Evolutionary conservation across 2,329 filamentous ascomycete species (phyloP).

Genomic region (Cladosporium sp.): DNA sequence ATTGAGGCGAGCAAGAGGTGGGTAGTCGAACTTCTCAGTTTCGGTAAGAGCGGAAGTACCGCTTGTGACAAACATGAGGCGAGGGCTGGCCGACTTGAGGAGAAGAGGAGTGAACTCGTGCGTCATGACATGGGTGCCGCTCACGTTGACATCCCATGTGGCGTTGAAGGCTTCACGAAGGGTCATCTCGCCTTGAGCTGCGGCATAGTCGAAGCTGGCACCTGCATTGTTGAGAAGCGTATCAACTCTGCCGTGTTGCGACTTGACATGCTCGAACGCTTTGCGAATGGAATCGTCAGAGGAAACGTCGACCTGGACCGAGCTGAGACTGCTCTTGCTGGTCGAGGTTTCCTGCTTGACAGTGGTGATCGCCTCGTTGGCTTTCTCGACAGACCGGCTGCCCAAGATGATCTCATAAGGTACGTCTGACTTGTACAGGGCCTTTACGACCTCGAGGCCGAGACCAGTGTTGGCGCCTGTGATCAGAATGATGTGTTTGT

Average conservation of each 20-base stretch:
- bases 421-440: conserved; percentile 49
- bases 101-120: conserved; percentile 42
- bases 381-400: conserved; percentile 55
- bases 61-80: conserved; percentile 45
- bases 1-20: conserved; percentile 31
- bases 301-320: conserved; percentile 57
- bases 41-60: conserved; percentile 47
- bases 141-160: conserved; percentile 44
- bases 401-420: conserved; percentile 61
- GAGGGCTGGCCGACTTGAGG: conserved; percentile 39
- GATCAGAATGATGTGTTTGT: conserved; percentile 53
- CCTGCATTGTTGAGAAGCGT: conserved; percentile 61
- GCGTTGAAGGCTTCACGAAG: conserved; percentile 43
- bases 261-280: conserved; percentile 48
- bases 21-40: conserved; percentile 34
- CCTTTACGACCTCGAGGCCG: conserved; percentile 60
- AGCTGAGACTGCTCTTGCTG: conserved; percentile 47
- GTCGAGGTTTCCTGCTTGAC: conserved; percentile 46
- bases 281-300: conserved; percentile 55
- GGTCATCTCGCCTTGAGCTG: conserved; percentile 32
- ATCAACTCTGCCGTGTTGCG: conserved; percentile 52
- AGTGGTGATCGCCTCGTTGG: conserved; percentile 48
- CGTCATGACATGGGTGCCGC: conserved; percentile 44
- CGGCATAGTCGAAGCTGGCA: conserved; percentile 47
- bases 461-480: conserved; percentile 62